These are phyloP conservation scores for Thraustochytrium striatum DNA, from an alignment of 352 stramenopile genomes.

Conservation along the genomic window DNA sequence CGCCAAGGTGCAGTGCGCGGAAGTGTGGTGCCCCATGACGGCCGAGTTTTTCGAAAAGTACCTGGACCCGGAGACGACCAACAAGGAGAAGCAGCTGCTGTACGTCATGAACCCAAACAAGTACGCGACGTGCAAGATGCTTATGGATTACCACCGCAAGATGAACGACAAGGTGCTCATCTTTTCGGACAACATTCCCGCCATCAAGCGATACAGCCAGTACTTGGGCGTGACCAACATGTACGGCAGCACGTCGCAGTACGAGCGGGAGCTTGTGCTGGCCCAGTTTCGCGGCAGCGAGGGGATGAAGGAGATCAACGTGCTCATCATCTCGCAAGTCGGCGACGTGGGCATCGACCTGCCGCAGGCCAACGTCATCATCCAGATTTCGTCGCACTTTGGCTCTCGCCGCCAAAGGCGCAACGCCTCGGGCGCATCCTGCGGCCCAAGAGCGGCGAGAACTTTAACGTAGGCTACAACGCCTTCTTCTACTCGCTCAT, in stretches of 20 bases:
- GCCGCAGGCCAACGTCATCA: slow-evolving; percentile 99
- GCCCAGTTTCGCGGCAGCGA: slow-evolving; percentile 63
- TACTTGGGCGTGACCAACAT: slow-evolving; percentile 66
- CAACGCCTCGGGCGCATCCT: slow-evolving; percentile 98
- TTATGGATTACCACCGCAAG: slow-evolving; percentile 94
- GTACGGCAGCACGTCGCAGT: slow-evolving; percentile 71
- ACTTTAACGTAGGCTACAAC: slow-evolving; percentile 93
- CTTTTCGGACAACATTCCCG: slow-evolving; percentile 98
- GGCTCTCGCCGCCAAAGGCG: slow-evolving; percentile 96
- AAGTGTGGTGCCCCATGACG: slow-evolving; percentile 98
- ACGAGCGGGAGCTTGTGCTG: slow-evolving; percentile 75
- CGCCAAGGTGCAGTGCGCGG: slow-evolving; percentile 94
- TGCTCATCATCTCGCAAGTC: slow-evolving; percentile 87
- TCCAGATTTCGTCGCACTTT: slow-evolving; percentile 97
- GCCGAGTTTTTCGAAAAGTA: slow-evolving; percentile 93
- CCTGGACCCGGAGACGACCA: slow-evolving; percentile 54
- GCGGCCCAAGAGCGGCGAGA: slow-evolving; percentile 81
- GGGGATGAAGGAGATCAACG: slow-evolving; percentile 61
- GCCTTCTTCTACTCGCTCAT: slow-evolving; percentile 99
- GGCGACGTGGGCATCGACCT: slow-evolving; percentile 99
- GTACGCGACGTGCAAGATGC: slow-evolving; percentile 81
- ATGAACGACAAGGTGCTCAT: slow-evolving; percentile 97
- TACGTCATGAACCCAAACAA: slow-evolving; percentile 99
- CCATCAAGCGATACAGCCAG: slow-evolving; percentile 83
- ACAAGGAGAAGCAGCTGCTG: slow-evolving; percentile 79